Conservation (phyloP, 2,329 filamentous ascomycete species). For the Xylaria sp. region DNA sequence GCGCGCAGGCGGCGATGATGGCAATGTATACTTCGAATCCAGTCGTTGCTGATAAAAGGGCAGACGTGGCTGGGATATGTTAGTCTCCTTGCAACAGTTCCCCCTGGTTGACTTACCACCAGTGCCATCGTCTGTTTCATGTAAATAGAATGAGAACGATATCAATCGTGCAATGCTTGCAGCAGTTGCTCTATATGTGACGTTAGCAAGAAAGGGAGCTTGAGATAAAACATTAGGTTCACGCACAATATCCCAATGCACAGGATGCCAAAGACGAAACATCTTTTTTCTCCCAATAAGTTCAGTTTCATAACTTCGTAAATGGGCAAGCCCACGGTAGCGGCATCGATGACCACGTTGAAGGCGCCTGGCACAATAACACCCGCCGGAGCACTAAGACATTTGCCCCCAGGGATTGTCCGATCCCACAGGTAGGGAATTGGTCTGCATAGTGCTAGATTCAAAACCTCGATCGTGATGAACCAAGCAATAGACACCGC, state of each 20-base stretch:
- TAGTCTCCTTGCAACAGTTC: neutral
- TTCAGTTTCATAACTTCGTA: constrained; percentile 34
- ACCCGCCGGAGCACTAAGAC: constrained; percentile 18
- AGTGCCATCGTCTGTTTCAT: constrained; percentile 8
- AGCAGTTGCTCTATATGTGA: constrained; percentile 24
- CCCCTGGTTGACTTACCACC: constrained; percentile 27
- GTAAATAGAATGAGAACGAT: constrained; percentile 24
- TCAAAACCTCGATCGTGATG: constrained; percentile 50
- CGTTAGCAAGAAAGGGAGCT: constrained; percentile 11
- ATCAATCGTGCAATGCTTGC: constrained; percentile 33
- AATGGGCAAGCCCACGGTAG: constrained; percentile 32
- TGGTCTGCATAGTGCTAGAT: constrained; percentile 47
- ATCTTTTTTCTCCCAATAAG: constrained; percentile 27
- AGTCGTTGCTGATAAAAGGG: constrained; percentile 29
- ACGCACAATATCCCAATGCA: constrained; percentile 39
- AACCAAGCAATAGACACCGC: constrained; percentile 42
- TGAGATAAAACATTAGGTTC: neutral
- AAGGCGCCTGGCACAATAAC: constrained; percentile 25
- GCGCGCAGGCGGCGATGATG: constrained; percentile 35
- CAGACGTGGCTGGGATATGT: constrained; percentile 27
- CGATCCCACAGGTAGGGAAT: constrained; percentile 33
- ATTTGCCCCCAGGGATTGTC: constrained; percentile 22
- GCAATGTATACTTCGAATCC: constrained; percentile 37
- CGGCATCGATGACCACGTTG: constrained; percentile 30
- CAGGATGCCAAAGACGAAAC: constrained; percentile 24